Evolutionary conservation across 306 rosid species (phyloP).

Genomic region (Amphicarpaea edgeworthii): DNA sequence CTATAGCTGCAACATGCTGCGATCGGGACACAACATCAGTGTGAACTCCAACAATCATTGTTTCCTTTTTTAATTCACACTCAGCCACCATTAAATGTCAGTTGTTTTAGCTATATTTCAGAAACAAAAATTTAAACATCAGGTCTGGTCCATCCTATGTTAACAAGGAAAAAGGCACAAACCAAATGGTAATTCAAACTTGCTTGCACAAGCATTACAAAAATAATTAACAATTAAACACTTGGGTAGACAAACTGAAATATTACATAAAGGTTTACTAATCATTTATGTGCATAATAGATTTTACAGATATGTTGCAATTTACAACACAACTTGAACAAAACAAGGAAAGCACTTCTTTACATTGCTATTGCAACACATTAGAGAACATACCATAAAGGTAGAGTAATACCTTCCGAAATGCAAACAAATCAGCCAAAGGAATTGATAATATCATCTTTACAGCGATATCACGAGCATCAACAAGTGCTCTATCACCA

Average conservation of each 20-base stretch:
- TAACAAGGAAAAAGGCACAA: not conserved
- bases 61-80: not conserved
- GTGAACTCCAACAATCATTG: not conserved
- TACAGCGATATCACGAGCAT: slow-evolving; percentile 76
- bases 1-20: not conserved
- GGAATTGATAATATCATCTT: slow-evolving; percentile 84
- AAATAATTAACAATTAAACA: not conserved
- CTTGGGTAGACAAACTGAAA: not conserved
- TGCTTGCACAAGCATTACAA: slow-evolving; percentile 12
- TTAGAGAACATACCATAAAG: slow-evolving; percentile 14
- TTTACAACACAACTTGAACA: slow-evolving; percentile 2
- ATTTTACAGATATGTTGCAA: not conserved
- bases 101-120: not conserved
- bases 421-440: slow-evolving; percentile 82
- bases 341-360: slow-evolving; percentile 21
- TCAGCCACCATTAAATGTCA: not conserved
- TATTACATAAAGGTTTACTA: slow-evolving; percentile 1
- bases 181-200: not conserved
- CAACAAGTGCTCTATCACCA: slow-evolving; percentile 87
- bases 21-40: slow-evolving; percentile 6
- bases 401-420: slow-evolving; percentile 70
- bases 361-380: slow-evolving; percentile 17
- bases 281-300: not conserved
- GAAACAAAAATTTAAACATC: not conserved
- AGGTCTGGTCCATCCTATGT: not conserved